A percentile compares a stretch with the other conserved stretches of the same genome.
phyloP scores from a whole-genome alignment of 2,329 filamentous ascomycete species.

The Magnaporthiopsis incrustans region DNA sequence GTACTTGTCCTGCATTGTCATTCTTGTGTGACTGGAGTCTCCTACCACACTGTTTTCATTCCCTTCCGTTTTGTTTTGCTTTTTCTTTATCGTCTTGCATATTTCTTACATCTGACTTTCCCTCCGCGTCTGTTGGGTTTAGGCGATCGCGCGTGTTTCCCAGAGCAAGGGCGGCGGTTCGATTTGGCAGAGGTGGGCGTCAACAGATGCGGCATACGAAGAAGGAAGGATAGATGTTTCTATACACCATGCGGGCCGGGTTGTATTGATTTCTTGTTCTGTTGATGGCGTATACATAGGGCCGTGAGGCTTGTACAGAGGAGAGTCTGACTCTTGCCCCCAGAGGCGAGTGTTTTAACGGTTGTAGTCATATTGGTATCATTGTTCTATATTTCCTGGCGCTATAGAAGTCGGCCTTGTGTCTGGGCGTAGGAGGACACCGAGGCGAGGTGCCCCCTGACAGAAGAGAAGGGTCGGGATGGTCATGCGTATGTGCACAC shows the following conservation, averaged over 20 bases:
- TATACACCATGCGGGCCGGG: background rate
- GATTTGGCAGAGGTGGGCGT: background rate
- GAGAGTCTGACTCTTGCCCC: background rate
- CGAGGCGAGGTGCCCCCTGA: background rate
- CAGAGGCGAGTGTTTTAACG: background rate
- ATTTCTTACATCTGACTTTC: background rate
- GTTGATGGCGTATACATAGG: background rate
- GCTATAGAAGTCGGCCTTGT: background rate
- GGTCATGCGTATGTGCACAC: background rate
- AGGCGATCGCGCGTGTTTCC: background rate
- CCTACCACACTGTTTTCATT: background rate
- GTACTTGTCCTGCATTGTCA: background rate
- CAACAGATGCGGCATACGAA: background rate
- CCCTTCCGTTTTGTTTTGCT: background rate
- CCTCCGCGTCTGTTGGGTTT: background rate
- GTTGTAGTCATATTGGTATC: background rate
- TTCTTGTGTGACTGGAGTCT: background rate
- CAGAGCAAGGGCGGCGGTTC: background rate
- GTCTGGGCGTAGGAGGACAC: background rate
- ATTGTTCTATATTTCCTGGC: background rate
- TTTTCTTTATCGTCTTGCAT: background rate
- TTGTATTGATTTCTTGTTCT: background rate
- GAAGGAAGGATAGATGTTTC: background rate
- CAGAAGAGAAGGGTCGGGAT: background rate
- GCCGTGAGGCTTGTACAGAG: background rate